These are phyloP conservation scores for Thinopyrum elongatum DNA, from an alignment of 176 grass and related monocot species.

Conservation along the genomic window DNA sequence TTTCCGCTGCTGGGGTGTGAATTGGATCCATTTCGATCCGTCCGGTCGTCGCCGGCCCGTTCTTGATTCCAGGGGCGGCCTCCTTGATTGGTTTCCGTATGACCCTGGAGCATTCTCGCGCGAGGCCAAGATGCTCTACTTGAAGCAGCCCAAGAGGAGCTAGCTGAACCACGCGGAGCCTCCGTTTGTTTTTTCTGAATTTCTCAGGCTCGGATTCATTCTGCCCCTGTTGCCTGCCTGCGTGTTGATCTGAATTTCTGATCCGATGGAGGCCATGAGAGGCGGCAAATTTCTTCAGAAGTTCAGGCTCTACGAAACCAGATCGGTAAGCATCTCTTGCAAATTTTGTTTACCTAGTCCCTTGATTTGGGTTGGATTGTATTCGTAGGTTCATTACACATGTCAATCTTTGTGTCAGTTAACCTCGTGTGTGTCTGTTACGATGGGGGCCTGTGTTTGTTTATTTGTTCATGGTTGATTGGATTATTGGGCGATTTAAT, in stretches of 20 bases:
- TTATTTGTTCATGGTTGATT: slow-evolving; percentile 4
- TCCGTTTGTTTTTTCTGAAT: not conserved
- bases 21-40: slow-evolving; percentile 39
- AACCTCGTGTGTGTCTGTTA: not conserved
- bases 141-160: slow-evolving; percentile 43
- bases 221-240: not conserved
- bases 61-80: slow-evolving; percentile 11
- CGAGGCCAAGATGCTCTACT: slow-evolving; percentile 44
- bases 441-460: not conserved
- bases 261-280: slow-evolving; percentile 52
- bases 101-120: slow-evolving; percentile 22
- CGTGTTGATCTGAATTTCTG: slow-evolving; percentile 22
- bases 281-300: slow-evolving; percentile 72
- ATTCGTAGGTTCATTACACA: not conserved
- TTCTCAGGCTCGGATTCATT: slow-evolving; percentile 17
- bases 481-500: slow-evolving; percentile 28
- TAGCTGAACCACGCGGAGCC: slow-evolving; percentile 14
- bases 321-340: slow-evolving; percentile 61
- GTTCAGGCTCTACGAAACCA: slow-evolving; percentile 93
- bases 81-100: not conserved
- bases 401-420: slow-evolving; percentile 24
- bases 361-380: not conserved
- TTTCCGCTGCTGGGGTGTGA: not conserved
- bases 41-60: not conserved
- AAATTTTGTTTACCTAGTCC: not conserved